Base-by-base conservation (phyloP, 768 basidiomycete species). In the Xerocomellus dryophilus region DNA sequence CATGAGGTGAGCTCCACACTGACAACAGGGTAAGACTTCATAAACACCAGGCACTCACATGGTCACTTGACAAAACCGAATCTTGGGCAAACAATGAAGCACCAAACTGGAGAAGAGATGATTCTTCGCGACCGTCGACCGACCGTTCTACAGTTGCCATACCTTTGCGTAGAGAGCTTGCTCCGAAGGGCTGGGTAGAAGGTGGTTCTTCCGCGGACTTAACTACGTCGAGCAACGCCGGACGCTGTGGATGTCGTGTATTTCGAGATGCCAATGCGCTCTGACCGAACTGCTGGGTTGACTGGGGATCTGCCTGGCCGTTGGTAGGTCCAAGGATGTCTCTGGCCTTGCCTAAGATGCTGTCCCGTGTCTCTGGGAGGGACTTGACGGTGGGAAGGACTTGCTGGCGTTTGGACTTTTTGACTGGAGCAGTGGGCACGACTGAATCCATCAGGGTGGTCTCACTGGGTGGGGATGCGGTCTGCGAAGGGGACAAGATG, bases 361-460 rank as follows among this genome's bases (percentile, higher is more conserved):
- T 54, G 9, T 66, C 68, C 9, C 84, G 80, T 6, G 79, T 82
- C 40, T 78, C 73, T 5, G 69, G 61, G n/a, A 80, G 65, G 35
- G 65, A 74, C 60, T 73, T 73, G 49, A 88, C 73, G 8, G 77
- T 80, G 40, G 76, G 71, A 43, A 68, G 54, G 17, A 70, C 62
- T 42, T 73, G 68, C 20, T 59, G 61, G 35, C 72, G 78, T 59
- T 69, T 78, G 6, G 59, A 61, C 59, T 74, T 78, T 63, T 78
- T 82, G 62, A 74, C 80, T n/a, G 67, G 69, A 4, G 67, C 73
- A n/a, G 74, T 72, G 29, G 75, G 69, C 10, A 84, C 65, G n/a
- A 83, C 67, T 4, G 80, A 77, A 57, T 84, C 81, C 48, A 88
- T 71, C 32, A 82, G 73, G 1, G 87, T 77, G 23, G 52, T 17